Conservation (phyloP, 2,329 filamentous ascomycete species). For the Cryphonectria japonica region DNA sequence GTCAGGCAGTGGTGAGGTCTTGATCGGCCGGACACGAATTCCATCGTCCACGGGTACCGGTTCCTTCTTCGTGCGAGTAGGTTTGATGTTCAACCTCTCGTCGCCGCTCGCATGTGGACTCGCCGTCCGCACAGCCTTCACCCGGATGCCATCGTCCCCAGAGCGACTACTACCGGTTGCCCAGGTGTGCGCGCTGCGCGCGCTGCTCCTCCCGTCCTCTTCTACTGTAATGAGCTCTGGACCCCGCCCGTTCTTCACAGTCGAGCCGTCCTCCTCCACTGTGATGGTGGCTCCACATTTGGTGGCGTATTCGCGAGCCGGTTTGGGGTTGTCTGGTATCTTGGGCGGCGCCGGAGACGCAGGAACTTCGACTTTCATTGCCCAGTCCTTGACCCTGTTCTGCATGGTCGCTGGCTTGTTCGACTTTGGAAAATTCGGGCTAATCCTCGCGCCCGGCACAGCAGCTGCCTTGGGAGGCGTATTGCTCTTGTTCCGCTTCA, state of each 20-base stretch:
- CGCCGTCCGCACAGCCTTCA: conserved; percentile 37
- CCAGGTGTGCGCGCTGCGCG: conserved; percentile 18
- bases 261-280: conserved; percentile 40
- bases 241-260: conserved; percentile 24
- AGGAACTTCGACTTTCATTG: conserved; percentile 56
- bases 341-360: conserved; percentile 45
- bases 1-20: conserved; percentile 35
- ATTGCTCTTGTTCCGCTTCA: conserved; percentile 49
- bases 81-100: conserved; percentile 44
- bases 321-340: conserved; percentile 33
- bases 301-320: conserved; percentile 34
- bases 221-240: conserved; percentile 32
- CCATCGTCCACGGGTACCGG: conserved; percentile 37
- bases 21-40: conserved; percentile 38
- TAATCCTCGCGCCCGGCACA: conserved; percentile 37
- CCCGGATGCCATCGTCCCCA: conserved; percentile 45
- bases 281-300: conserved; percentile 40
- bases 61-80: conserved; percentile 40
- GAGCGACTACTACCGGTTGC: conserved; percentile 13
- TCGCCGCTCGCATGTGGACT: conserved; percentile 34
- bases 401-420: conserved; percentile 59
- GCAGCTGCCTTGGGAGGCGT: conserved; percentile 32
- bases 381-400: conserved; percentile 67
- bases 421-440: conserved; percentile 50
- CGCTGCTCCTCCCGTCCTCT: conserved; percentile 25